Evolutionary conservation across 1,284 basidiomycete species (phyloP), one percentile per base, ranked within the genome.

Genomic region (Ustilago tritici): DNA sequence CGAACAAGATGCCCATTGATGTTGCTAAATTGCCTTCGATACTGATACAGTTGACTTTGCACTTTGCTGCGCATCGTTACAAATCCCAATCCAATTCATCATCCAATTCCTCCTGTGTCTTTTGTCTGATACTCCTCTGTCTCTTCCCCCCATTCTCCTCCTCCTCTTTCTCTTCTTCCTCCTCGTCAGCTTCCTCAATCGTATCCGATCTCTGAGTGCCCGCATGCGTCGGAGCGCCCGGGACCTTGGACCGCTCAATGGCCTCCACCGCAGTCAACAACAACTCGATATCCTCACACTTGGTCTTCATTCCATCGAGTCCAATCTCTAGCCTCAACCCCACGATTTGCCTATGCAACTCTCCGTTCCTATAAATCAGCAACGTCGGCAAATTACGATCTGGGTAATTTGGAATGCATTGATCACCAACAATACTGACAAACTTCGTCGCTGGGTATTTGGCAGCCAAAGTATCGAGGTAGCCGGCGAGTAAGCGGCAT

Each of bases 361-460:
- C 92, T 17, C 97, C 97, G 76, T 92, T 92, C 49, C 93, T 91
- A 87, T 99, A 99, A 43, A 98, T 89, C 76, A 99, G 91, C 64
- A 99, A 88, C 88, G 96, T 98, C 1, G 96, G 97, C 54, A 95
- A 88, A 67, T 95, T 92, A 46, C 91, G 89, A 83, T 98, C 96
- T 9, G 96, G 96, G 58, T 98, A 92, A 87, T 98, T 93, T 31
- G 94, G 92, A 80, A 99, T 98, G 88, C 96, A 98, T 87, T 96
- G 82, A 87, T 94, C 91, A 35, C 95, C 95, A 2, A 96, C 91
- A 80, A 99, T 98, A 41, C 93, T 94, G 71, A 98, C 93, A 82
- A 99, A 98, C 87, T 98, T 98, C 10, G 95, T 94, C 32, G 92
- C 91, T 3, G 95, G 93, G 86, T 98, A 92, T 61, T 92, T 91